Evolutionary conservation across 2,329 filamentous ascomycete genomes (phyloP).

Genomic region (Malbranchea cinnamomea): DNA sequence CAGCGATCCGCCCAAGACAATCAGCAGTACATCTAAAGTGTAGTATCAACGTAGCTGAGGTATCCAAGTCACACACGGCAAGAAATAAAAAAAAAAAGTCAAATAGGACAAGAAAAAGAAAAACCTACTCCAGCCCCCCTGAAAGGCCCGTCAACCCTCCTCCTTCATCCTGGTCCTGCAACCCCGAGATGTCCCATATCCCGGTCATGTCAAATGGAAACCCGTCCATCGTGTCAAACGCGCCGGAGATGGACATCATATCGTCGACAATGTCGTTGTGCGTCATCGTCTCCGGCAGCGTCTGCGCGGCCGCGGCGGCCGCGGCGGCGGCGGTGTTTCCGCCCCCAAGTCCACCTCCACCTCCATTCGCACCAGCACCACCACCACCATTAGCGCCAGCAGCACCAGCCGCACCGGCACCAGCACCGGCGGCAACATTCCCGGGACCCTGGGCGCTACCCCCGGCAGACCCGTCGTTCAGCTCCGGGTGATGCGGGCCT

Average conservation of each 20-base stretch:
- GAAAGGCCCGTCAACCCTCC: neutral
- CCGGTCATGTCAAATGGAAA: constrained; percentile 33
- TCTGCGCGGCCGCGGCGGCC: constrained; percentile 20
- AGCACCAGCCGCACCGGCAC: no score
- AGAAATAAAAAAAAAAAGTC: no score
- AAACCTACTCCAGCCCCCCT: neutral
- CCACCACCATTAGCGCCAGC: no score
- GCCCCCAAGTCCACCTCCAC: constrained; percentile 11
- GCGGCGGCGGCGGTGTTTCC: no score
- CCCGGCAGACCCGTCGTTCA: constrained; percentile 5
- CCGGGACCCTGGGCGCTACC: constrained; percentile 5
- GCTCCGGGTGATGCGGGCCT: neutral
- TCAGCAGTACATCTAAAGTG: no score
- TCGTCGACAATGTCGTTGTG: constrained; percentile 32
- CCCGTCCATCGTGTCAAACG: constrained; percentile 31
- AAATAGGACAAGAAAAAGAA: no score
- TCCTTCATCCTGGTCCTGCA: constrained; percentile 9
- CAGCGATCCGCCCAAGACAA: no score
- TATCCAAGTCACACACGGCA: no score
- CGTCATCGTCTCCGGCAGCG: constrained; percentile 28
- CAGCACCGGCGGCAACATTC: constrained; percentile 2
- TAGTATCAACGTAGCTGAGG: no score
- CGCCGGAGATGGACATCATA: constrained; percentile 32
- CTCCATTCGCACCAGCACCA: constrained; percentile 7
- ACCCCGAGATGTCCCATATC: constrained; percentile 30